Percentiles rank a stretch among this genome's conserved stretches.
phyloP scores from a whole-genome alignment of 2,329 filamentous ascomycete genomes.

The Lizonia empirigonia region DNA sequence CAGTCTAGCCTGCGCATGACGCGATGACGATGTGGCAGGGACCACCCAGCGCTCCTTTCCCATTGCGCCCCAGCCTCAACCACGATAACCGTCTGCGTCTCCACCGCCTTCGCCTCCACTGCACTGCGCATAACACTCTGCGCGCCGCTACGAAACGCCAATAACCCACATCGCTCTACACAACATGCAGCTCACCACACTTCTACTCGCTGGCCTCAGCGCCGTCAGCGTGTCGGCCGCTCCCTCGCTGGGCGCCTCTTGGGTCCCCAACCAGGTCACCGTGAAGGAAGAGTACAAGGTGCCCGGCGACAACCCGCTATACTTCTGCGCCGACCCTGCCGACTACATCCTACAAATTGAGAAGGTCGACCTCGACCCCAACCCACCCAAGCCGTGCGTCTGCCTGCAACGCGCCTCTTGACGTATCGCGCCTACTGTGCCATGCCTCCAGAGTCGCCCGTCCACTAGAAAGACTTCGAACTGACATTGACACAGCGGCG shows the following conservation, averaged over 20 bases:
- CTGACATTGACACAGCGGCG: conserved; percentile 63
- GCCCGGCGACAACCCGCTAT: conserved; percentile 82
- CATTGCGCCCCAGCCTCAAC: conserved; percentile 9
- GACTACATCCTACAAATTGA: conserved; percentile 77
- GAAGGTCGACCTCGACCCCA: conserved; percentile 79
- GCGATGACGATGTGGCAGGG: conserved; percentile 14
- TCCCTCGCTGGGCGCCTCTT: conserved; percentile 48
- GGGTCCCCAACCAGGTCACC: conserved; percentile 55
- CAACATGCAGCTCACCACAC: conserved; percentile 44
- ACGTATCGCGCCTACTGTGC: background rate
- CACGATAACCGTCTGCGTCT: conserved; percentile 13
- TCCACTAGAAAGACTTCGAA: background rate
- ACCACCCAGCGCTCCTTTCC: conserved; percentile 1
- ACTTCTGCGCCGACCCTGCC: conserved; percentile 73
- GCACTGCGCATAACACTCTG: background rate
- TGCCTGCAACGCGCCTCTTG: background rate
- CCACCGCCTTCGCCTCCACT: conserved; percentile 3
- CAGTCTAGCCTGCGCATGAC: conserved; percentile 10
- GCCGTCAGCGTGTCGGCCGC: conserved; percentile 53
- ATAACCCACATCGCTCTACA: background rate
- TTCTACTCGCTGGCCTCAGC: conserved; percentile 52
- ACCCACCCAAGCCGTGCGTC: conserved; percentile 84
- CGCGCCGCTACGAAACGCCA: background rate
- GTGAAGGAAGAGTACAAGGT: conserved; percentile 66
- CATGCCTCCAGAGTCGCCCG: background rate